Conservation (phyloP, 2,329 filamentous ascomycete species). For the Verticillium longisporum region DNA sequence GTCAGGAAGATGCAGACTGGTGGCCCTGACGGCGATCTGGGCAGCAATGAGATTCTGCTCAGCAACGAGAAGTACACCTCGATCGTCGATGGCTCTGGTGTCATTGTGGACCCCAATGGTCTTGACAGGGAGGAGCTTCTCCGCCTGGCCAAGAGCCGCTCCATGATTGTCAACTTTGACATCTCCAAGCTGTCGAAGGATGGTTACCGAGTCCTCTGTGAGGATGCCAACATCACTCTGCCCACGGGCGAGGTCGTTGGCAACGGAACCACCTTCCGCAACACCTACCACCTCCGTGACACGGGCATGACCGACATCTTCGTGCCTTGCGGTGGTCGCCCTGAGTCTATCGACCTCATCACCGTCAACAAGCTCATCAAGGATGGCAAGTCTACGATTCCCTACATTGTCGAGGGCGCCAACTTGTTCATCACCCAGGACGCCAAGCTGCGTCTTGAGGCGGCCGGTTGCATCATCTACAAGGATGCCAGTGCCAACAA, state of each 20-base stretch:
- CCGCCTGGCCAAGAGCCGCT: slow-evolving; percentile 76
- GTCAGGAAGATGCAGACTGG: slow-evolving; percentile 96
- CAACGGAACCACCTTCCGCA: slow-evolving; percentile 94
- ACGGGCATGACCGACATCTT: slow-evolving; percentile 76
- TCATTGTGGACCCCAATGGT: slow-evolving; percentile 87
- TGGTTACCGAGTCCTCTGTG: slow-evolving; percentile 87
- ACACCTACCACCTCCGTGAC: slow-evolving; percentile 88
- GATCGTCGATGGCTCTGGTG: slow-evolving; percentile 93
- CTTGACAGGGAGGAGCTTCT: slow-evolving; percentile 77
- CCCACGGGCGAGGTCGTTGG: slow-evolving; percentile 79
- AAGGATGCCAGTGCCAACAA: slow-evolving; percentile 99
- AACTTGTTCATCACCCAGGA: slow-evolving; percentile 99
- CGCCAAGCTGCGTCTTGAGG: slow-evolving; percentile 89
- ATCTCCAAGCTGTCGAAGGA: slow-evolving; percentile 74
- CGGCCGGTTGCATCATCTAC: slow-evolving; percentile 90
- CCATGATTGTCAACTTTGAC: slow-evolving; percentile 88
- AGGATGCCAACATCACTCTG: slow-evolving; percentile 83
- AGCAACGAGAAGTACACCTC: slow-evolving; percentile 93
- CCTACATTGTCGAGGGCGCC: slow-evolving; percentile 95
- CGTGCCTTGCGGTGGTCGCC: slow-evolving; percentile 92
- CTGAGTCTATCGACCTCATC: slow-evolving; percentile 91
- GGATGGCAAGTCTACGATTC: slow-evolving; percentile 79
- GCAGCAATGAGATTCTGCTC: slow-evolving; percentile 95
- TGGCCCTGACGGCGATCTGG: slow-evolving; percentile 91
- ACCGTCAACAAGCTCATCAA: slow-evolving; percentile 83